Evolutionary conservation across 2,329 filamentous ascomycete species (phyloP), one percentile per base, ranked within the genome.

Genomic region (Chrysosporium queenslandicum): DNA sequence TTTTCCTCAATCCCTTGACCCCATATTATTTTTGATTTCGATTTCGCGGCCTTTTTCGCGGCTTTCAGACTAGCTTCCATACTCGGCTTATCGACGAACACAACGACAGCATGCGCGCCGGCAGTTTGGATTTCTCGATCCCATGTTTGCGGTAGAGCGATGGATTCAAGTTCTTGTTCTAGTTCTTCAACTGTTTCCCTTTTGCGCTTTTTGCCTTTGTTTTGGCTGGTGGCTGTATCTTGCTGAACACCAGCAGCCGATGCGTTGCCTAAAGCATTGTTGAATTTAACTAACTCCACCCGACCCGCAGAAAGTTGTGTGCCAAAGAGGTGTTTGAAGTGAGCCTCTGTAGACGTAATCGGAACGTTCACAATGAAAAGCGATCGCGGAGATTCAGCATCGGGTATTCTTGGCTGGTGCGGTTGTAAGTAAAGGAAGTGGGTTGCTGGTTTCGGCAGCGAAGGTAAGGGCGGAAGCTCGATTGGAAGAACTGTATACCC

Each of bases 341-440:
- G 86, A 1, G 75, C 68, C 53, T 87, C 83, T 3, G 87, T 94
- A 54, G 87, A 83, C 64, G 96, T 90, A 57, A 85, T 76, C 5
- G 92, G 92, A 0, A 94, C 72, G 63, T 98, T 97, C 58, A 90
- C 86, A n/a, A 94, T 66, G 69, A 95, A 98, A 16, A 98, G 77
- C 56, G 86, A 89, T 60, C 90, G 83, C 14, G 80, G 73, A 60
- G 91, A 85, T 67, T 86, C 78, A 51, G 78, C 75, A 6, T 85
- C 85, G 12, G 86, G 81, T 37, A 86, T 77, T 70, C 85, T 87
- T 55, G 91, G 89, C 42, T 83, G 77, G 69, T 97, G 90, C 52
- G 81, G 81, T 58, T 87, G 87, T 52, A 97, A 71, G 71, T 95
- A 95, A 62, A 97, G 74, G 69, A 90, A 87, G 71, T 97, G 92